phyloP scores from a whole-genome alignment of 2,329 filamentous ascomycete species.

The Trichoderma simmonsii region DNA sequence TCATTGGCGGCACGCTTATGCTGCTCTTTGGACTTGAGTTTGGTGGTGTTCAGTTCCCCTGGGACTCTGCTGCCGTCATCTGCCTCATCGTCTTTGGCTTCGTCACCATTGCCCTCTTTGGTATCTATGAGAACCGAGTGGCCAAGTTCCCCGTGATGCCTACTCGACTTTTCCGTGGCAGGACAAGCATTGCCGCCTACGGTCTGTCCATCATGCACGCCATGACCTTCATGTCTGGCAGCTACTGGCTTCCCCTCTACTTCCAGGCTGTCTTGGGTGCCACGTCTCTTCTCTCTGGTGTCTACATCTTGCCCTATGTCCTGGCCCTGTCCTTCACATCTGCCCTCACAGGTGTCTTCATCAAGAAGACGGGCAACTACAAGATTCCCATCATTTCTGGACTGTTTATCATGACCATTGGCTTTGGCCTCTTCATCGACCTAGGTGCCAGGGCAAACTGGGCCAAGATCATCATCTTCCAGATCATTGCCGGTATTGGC shows the following conservation, averaged over 20 bases:
- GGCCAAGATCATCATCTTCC: conserved; percentile 57
- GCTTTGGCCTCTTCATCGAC: conserved; percentile 62
- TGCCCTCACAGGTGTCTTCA: conserved; percentile 52
- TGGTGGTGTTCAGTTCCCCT: conserved; percentile 72
- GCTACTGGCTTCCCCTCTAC: conserved; percentile 82
- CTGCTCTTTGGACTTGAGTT: conserved; percentile 82
- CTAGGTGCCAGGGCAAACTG: conserved; percentile 55
- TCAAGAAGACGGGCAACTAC: conserved; percentile 65
- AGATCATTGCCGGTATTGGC: conserved; percentile 62
- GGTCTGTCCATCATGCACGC: conserved; percentile 69
- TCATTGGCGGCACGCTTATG: conserved; percentile 80
- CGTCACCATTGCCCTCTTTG: conserved; percentile 61
- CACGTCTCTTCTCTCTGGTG: conserved; percentile 66
- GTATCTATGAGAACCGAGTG: conserved; percentile 68
- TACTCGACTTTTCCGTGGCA: conserved; percentile 62
- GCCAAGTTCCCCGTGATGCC: conserved; percentile 79
- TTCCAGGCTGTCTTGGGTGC: conserved; percentile 73
- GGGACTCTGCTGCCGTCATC: conserved; percentile 71
- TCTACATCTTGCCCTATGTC: conserved; percentile 70
- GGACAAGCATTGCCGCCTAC: conserved; percentile 64
- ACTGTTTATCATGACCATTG: conserved; percentile 58
- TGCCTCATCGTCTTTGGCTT: conserved; percentile 74
- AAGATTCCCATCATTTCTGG: conserved; percentile 58
- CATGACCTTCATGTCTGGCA: conserved; percentile 71
- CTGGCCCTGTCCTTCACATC: conserved; percentile 64